Percentiles rank a stretch among this genome's conserved stretches.
Conservation (phyloP, 345 rosid species). For the Salix brachista region DNA sequence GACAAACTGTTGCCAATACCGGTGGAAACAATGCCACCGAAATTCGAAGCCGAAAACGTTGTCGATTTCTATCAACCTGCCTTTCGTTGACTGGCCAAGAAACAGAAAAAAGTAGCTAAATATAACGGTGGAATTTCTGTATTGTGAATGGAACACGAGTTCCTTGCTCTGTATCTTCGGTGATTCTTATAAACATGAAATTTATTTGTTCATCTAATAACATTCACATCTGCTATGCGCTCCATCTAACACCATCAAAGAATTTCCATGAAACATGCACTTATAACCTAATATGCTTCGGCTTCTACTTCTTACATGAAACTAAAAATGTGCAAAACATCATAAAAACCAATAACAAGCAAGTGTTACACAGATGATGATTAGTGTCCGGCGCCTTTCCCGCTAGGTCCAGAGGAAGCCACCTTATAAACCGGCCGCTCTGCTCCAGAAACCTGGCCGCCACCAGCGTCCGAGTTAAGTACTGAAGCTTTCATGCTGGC, state of each 20-base stretch:
- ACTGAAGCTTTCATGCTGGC: background rate
- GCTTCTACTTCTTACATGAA: background rate
- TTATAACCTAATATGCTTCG: background rate
- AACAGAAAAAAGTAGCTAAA: background rate
- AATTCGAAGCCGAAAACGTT: background rate
- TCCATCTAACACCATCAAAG: conserved; percentile 16
- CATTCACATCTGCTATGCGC: background rate
- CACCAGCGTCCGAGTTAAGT: background rate
- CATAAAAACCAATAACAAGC: background rate
- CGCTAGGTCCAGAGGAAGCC: conserved; percentile 73
- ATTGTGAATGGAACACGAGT: background rate
- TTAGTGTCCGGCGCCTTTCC: conserved; percentile 76
- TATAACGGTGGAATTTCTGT: background rate
- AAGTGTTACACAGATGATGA: background rate
- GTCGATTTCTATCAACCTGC: background rate
- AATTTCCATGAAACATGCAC: conserved; percentile 14
- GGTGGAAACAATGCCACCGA: background rate
- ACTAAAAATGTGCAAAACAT: background rate
- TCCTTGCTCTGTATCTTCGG: background rate
- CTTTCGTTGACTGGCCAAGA: background rate
- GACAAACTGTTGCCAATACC: background rate
- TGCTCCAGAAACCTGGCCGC: conserved; percentile 8
- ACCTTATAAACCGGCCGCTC: conserved; percentile 25
- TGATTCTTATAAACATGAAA: background rate
- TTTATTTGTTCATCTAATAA: background rate